Percentiles rank a stretch among this genome's conserved stretches.
phyloP scores from a whole-genome alignment of 306 rosid species.

The Pterocarpus santalinus region DNA sequence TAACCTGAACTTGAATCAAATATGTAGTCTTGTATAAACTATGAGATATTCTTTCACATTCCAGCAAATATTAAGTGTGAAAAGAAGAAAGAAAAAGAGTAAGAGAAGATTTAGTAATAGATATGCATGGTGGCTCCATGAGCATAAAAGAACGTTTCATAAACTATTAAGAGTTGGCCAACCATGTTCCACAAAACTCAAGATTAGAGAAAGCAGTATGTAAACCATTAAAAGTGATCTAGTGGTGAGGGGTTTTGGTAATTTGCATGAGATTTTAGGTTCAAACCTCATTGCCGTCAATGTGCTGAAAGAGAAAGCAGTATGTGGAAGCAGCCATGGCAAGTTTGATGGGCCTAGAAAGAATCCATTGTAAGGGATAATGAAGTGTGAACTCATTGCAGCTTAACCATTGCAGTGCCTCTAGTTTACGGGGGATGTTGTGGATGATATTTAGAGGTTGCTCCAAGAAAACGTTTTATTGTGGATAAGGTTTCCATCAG shows the following conservation, averaged over 20 bases:
- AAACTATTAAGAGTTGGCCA: background rate
- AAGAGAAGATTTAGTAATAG: no score
- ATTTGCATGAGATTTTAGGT: no score
- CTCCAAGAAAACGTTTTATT: background rate
- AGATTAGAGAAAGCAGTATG: background rate
- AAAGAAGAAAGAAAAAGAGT: no score
- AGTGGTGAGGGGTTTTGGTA: no score
- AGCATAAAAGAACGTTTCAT: background rate
- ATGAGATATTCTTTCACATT: no score
- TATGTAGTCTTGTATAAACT: background rate
- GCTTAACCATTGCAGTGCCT: background rate
- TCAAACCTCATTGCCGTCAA: no score
- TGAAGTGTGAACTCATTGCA: conserved; percentile 13
- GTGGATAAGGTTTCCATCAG: conserved; percentile 49
- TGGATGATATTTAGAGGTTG: conserved; percentile 42
- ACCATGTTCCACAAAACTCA: background rate
- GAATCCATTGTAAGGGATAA: conserved; percentile 6
- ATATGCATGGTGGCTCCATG: no score
- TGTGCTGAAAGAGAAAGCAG: no score
- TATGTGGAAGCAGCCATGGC: background rate
- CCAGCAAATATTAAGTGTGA: no score
- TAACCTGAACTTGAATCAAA: background rate
- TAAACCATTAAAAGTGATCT: no score
- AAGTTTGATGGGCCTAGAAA: conserved; percentile 10
- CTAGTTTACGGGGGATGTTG: background rate